Evolutionary conservation across 2,329 filamentous ascomycete genomes (phyloP), one percentile per base, ranked within the genome.

Genomic region (Scedosporium dehoogii): DNA sequence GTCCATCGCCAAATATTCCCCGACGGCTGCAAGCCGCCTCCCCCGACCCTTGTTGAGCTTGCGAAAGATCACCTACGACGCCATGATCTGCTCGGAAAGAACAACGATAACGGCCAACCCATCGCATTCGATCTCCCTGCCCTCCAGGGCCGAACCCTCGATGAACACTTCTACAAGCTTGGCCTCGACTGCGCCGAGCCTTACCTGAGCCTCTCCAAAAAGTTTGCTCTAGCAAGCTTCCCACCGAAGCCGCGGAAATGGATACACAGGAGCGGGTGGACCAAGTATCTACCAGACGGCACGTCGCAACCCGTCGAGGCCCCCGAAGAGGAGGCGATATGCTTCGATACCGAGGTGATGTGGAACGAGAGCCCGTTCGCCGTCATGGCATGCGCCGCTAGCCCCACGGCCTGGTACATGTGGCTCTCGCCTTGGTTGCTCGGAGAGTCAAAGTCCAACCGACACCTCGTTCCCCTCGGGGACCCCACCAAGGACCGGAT

Each of bases 401-500:
- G 92, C 67, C 87, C 91, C 0, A 92, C 86, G 3, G 87, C 92
- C 33, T 99, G 96, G 96, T 99, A 99, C 76, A 91, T 88, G 0
- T 99, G 94, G 94, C 75, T 99, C 61, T 99, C 94, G 12, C 94
- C 94, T 0, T 99, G 93, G 93, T 77, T 99, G 42, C 76, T 99
- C 18, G 90, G 87, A 33, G 91, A 97, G 76, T 88, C 90, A 1
- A 78, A 89, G 42, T 85, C 85, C 38, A 83, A 91, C 69, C 83
- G 85, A 58, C 93, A 99, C 64, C 78, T 99, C 12, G 88, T 99
- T 58, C 92, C 96, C 0, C 76, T 99, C 6, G 96, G 94, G 33
- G 87, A 97, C 68, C 85, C 88, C 6, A 79, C 78, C 2, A 81
- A 84, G 65, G 82, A 89, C 25, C 85, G 92, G 56, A 84, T 99